Base-by-base conservation (phyloP, 2,329 filamentous ascomycete genomes). In the Dothideomycetidae sp. region DNA sequence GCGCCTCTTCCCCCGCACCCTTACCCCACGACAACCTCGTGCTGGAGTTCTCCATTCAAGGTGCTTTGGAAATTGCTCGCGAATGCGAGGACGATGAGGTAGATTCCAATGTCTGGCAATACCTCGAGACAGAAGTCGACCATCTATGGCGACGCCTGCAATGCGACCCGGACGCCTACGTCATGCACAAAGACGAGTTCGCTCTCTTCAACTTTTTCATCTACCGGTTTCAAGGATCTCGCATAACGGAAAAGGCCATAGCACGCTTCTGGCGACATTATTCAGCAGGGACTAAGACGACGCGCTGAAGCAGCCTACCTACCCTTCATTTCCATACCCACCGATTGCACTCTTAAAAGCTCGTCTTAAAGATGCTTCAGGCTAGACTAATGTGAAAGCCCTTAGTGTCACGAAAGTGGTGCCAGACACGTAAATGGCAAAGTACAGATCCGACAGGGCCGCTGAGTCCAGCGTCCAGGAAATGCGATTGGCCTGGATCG, bases 171-270 rank as follows among this genome's bases (percentile, higher is more conserved):
- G 60, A 70, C 35, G 64, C 65, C n/a, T 92, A 88, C 57, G 58
- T 90, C 45, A 75, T 92, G 63, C 74, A 66, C 21, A 66, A 70
- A 44, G 75, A 83, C 57, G 83, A 93, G 59, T 92, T 90, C 51
- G 74, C 81, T 38, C 68, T 92, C 42, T 85, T 92, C 71, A 92
- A 90, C 63, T 88, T 78, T 58, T 88, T 80, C 56, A 77, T 81
- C 44, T 59, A 70, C 44, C 71, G 78, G 7, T 84, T 79, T 52
- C 55, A 62, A 18, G 70, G 71, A 42, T 61, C 60, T 11, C 52
- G 57, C 16, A 50, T 70, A 33, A 64, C 69, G 14, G 63, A 65
- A 47, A 59, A 57, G 36, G 70, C 70, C 9, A 66, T 72, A 36
- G 66, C 62, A 43, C 66, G 70, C 10, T 75, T 69, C 51, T 75